Conservation (phyloP, 306 rosid genomes). For the Vachellia pachyceras region DNA sequence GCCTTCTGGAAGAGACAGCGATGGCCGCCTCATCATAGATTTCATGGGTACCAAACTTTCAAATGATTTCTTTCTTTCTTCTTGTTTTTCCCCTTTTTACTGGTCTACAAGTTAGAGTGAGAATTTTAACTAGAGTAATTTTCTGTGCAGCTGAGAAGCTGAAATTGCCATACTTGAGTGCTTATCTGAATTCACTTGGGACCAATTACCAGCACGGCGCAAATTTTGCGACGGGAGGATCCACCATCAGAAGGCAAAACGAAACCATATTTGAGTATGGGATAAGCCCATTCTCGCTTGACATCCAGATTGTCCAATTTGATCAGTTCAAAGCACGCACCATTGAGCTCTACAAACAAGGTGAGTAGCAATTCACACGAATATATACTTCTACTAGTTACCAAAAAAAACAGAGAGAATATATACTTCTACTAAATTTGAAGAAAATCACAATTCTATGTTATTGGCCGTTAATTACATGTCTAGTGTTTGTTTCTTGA, state of each 20-base stretch:
- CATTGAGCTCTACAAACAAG: conserved; percentile 66
- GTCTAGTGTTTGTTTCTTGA: conserved; percentile 8
- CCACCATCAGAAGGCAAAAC: conserved; percentile 80
- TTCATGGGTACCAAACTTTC: conserved; percentile 63
- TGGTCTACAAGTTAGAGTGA: background rate
- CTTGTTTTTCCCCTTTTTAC: background rate
- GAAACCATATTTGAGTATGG: conserved; percentile 86
- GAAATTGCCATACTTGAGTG: conserved; percentile 80
- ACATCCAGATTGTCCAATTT: conserved; percentile 69
- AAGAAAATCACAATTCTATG: background rate
- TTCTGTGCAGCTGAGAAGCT: conserved; percentile 70
- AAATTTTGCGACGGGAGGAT: conserved; percentile 93
- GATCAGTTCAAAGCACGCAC: conserved; percentile 68
- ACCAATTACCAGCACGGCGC: conserved; percentile 83
- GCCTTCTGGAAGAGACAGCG: conserved; percentile 77
- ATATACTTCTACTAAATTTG: background rate
- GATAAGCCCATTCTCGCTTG: conserved; percentile 85
- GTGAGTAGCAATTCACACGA: conserved; percentile 33
- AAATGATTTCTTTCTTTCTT: background rate
- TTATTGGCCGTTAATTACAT: background rate
- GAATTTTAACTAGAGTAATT: background rate
- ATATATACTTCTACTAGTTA: no score
- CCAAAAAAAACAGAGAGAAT: no score
- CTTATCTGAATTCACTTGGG: conserved; percentile 89
- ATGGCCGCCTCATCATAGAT: conserved; percentile 88